Conservation (phyloP, 768 basidiomycete genomes). For the Leucosporidium yakuticum region DNA sequence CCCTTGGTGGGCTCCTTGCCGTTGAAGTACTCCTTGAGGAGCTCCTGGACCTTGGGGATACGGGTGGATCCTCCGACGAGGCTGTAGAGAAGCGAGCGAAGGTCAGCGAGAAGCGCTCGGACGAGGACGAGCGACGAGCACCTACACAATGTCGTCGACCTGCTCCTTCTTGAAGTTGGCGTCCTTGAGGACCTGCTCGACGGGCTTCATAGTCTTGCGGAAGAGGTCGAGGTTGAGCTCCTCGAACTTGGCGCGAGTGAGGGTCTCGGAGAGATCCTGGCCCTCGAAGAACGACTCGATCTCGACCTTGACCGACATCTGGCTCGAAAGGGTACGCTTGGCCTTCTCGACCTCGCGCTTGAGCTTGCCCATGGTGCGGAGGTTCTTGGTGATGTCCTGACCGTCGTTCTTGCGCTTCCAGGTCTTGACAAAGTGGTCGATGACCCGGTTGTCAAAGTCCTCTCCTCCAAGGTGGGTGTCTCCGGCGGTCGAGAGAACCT, state of each 20-base stretch:
- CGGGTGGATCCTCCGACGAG: slow-evolving; percentile 97
- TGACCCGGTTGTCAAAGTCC: slow-evolving; percentile 90
- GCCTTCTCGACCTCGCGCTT: slow-evolving; percentile 92
- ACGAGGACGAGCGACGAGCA: not conserved
- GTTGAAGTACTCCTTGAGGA: slow-evolving; percentile 94
- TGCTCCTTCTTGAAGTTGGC: slow-evolving; percentile 97
- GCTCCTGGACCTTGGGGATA: slow-evolving; percentile 98
- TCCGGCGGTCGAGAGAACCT: slow-evolving; percentile 83
- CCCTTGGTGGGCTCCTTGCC: slow-evolving; percentile 81
- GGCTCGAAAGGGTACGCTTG: slow-evolving; percentile 84
- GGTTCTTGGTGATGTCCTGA: slow-evolving; percentile 70
- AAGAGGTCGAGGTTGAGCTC: slow-evolving; percentile 98
- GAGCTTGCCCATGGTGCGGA: slow-evolving; percentile 79
- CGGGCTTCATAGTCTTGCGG: slow-evolving; percentile 99
- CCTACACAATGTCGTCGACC: slow-evolving; percentile 65
- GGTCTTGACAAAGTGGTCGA: slow-evolving; percentile 77
- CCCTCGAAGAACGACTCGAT: slow-evolving; percentile 94
- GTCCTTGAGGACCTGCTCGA: slow-evolving; percentile 97
- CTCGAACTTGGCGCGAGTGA: slow-evolving; percentile 97
- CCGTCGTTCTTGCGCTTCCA: slow-evolving; percentile 86
- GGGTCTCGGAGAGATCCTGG: slow-evolving; percentile 93
- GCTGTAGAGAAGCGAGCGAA: slow-evolving; percentile 50
- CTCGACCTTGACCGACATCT: slow-evolving; percentile 85
- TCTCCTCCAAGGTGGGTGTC: slow-evolving; percentile 93
- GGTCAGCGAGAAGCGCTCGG: slow-evolving; percentile 3